Conservation (phyloP, 768 basidiomycete genomes). For the Boletus rubropictus region DNA sequence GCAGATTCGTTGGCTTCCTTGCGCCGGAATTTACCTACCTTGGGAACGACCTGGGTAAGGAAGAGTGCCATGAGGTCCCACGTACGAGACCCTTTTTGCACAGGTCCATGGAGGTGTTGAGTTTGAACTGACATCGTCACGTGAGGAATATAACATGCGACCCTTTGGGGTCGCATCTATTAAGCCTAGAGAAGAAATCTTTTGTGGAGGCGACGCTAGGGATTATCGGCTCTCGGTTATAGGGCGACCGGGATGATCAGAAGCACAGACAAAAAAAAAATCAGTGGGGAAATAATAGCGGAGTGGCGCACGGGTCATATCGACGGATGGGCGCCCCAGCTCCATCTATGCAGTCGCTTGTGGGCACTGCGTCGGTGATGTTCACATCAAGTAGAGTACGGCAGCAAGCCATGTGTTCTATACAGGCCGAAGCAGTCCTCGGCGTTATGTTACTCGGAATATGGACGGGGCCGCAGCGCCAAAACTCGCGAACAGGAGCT, state of each 20-base stretch:
- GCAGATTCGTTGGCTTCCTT: conserved; percentile 18
- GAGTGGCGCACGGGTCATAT: too few relatives aligned
- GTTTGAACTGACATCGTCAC: too few relatives aligned
- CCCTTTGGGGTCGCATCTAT: too few relatives aligned
- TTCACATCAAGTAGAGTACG: conserved; percentile 5
- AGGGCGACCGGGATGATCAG: conserved; percentile 4
- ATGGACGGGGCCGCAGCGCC: neutral
- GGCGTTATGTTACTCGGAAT: too few relatives aligned
- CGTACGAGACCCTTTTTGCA: conserved; percentile 2
- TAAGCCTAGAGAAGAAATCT: conserved; percentile 1
- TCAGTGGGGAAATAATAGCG: too few relatives aligned
- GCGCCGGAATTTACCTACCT: conserved; percentile 11
- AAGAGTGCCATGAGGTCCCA: conserved; percentile 13
- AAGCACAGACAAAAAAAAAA: conserved; percentile 11
- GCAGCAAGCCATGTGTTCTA: neutral
- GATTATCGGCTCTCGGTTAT: neutral
- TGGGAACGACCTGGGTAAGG: conserved; percentile 9
- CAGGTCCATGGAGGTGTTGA: neutral
- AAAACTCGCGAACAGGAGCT: too few relatives aligned
- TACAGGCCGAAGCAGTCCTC: neutral
- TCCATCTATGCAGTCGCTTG: too few relatives aligned
- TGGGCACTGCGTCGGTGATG: too few relatives aligned
- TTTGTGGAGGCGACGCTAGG: conserved; percentile 17
- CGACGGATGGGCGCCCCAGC: too few relatives aligned
- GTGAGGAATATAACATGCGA: too few relatives aligned